Evolutionary conservation across 2,329 filamentous ascomycete species (phyloP), one percentile per base, ranked within the genome.

Genomic region (Dactylonectria macrodidyma): DNA sequence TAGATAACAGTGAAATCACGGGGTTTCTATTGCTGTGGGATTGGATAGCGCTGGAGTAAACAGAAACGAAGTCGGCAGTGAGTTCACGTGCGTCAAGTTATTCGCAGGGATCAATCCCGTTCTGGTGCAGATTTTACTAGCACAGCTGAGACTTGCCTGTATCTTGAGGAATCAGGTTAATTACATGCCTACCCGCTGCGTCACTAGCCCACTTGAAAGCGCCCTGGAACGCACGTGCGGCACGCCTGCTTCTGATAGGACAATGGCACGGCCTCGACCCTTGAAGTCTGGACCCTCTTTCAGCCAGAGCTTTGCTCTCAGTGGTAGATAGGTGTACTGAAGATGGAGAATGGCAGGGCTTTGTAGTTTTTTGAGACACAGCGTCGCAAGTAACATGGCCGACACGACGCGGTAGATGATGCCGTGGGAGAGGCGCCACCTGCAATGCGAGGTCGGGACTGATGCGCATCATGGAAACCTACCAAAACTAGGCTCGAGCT

Each of bases 141-240:
- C 36, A 44, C n/a, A 22, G 14, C 14, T 36, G 47, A 44, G 50
- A 36, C 34, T 16, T 54, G 6, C 24, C 24, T 7, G 55, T 22
- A 57, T 47, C 41, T 61, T 16, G 24, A 69, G 62, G 59, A 64
- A 63, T 66, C 36, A 59, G 63, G 63, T 68, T 66, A 38, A 60
- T 68, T 66, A 38, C 66, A 67, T 71, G 67, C 67, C 67, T 71
- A 55, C 67, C 67, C 69, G 67, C 54, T 61, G 69, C 67, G 54
- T 57, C 61, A 50, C 54, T 34, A 50, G 50, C 22, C 68, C 68
- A 67, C 59, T 71, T 51, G 41, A 48, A 58, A 26, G 57, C 19
- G 30, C 24, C 48, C 60, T 59, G 33, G 60, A 56, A 64, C 46
- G 50, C 65, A 67, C 65, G 67, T 56, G 58, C 48, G 41, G 24